Evolutionary conservation across 371 early-diverging fungal genomes (phyloP), one percentile per base, ranked within the genome.

Genomic region (Synchytrium microbalum): DNA sequence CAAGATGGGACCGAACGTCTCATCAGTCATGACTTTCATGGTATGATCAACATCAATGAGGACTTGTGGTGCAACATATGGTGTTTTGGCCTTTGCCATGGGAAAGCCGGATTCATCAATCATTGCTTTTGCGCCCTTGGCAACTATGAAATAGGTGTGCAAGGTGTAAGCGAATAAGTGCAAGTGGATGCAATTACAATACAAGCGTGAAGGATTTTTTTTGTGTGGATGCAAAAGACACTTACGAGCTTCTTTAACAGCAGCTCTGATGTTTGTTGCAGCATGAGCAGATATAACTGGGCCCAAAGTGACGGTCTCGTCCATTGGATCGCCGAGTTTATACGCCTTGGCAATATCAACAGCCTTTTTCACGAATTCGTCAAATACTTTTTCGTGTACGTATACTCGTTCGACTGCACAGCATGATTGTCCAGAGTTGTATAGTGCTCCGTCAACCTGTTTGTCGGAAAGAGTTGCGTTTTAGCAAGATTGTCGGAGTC

Each of bases 1-100:
- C 53, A 91, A 81, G 24, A 90, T 84, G 32, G 93, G 93, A 0
- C 92, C 93, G 80, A 93, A 93, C 10, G 89, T 88, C 72, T 93
- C 93, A 65, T 91, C 91, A 23, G 69, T 85, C 91, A 90, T 89
- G 28, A 91, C 76, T 10, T 71, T 73, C 91, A 91, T 91, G 32
- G 70, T 64, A 64, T 91, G 89, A 60, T 84, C 78, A 1, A 90
- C 89, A 64, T 90, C 70, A 14, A 83, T 78, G 25, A 92, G 70
- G 3, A 91, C 80, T 62, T 88, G 88, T 14, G 93, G 93, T 0
- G 84, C 86, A 58, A 92, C 80, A 71, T 82, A 90, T 2, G 84
- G 81, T 0, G 86, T 84, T 23, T 82, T 83, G 23, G 56, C 55
- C 78, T 87, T 86, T 63, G 86, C 85, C 19, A 66, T 63, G 5